phyloP scores from a whole-genome alignment of 345 rosid genomes.

The Moringa oleifera region DNA sequence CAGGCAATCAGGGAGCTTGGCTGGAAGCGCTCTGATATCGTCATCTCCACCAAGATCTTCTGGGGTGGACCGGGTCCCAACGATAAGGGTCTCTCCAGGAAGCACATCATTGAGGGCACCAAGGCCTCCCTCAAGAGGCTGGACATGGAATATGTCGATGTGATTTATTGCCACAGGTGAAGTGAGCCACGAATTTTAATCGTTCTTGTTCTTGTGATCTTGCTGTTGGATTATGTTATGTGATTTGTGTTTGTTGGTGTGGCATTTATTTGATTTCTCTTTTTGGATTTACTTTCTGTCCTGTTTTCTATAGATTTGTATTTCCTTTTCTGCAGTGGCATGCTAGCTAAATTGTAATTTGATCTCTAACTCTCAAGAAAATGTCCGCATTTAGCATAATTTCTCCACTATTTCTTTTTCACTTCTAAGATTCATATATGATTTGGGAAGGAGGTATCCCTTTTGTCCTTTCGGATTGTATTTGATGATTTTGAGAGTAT shows the following conservation, averaged over 20 bases:
- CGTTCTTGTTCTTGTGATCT: not conserved
- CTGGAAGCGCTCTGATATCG: slow-evolving; percentile 91
- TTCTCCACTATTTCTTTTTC: no score
- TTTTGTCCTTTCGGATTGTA: no score
- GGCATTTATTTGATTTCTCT: not conserved
- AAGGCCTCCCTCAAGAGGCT: slow-evolving; percentile 87
- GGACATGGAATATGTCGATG: slow-evolving; percentile 88
- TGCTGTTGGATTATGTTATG: not conserved
- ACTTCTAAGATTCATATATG: no score
- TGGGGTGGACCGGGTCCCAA: slow-evolving; percentile 99
- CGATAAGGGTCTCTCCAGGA: slow-evolving; percentile 84
- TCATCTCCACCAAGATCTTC: slow-evolving; percentile 91
- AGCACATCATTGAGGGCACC: slow-evolving; percentile 92
- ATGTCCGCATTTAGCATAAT: no score
- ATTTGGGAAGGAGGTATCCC: no score
- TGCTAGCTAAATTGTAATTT: no score
- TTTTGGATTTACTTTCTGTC: not conserved
- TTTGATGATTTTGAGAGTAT: no score
- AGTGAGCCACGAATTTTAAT: not conserved
- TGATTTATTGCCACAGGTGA: slow-evolving; percentile 81
- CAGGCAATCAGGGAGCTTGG: slow-evolving; percentile 97
- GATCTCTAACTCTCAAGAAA: no score
- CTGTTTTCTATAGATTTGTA: no score
- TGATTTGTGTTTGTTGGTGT: not conserved
- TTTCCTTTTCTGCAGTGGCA: no score